Evolutionary conservation across 2,329 filamentous ascomycete genomes (phyloP).

Genomic region (Zelopaecilomyces penicillatus): DNA sequence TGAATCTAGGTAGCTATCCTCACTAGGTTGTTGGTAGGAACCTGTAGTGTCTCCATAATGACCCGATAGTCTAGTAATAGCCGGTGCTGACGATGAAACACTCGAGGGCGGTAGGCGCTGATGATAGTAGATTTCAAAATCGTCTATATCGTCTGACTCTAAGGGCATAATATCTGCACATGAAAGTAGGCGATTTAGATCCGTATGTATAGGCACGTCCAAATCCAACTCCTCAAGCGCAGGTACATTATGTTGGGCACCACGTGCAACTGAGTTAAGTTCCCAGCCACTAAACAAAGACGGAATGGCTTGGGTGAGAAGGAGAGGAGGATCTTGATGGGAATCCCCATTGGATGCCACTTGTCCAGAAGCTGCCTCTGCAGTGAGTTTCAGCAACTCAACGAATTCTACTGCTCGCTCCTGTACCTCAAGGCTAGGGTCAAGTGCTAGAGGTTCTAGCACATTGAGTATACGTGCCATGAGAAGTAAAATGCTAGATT

Average conservation of each 20-base stretch:
- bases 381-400: constrained; percentile 78
- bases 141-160: constrained; percentile 48
- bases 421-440: constrained; percentile 88
- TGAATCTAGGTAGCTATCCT: constrained; percentile 61
- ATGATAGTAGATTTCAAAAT: constrained; percentile 61
- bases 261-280: constrained; percentile 78
- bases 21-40: constrained; percentile 52
- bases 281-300: constrained; percentile 80
- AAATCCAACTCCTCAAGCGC: constrained; percentile 68
- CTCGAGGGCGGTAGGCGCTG: constrained; percentile 43
- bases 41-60: constrained; percentile 39
- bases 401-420: constrained; percentile 89
- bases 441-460: constrained; percentile 67
- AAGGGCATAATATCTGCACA: constrained; percentile 42
- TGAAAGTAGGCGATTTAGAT: constrained; percentile 60
- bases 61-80: constrained; percentile 44
- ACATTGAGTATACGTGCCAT: constrained; percentile 76
- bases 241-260: constrained; percentile 80
- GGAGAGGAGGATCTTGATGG: constrained; percentile 63
- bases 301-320: constrained; percentile 86
- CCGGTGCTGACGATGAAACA: constrained; percentile 43
- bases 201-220: constrained; percentile 71
- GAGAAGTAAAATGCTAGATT: constrained; percentile 65
- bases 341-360: constrained; percentile 44
- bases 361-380: constrained; percentile 68